A percentile compares a stretch with the other conserved stretches of the same genome.
These are phyloP conservation scores for Brettanomyces anomalus DNA, from an alignment of 805 yeast species.

Conservation along the genomic window DNA sequence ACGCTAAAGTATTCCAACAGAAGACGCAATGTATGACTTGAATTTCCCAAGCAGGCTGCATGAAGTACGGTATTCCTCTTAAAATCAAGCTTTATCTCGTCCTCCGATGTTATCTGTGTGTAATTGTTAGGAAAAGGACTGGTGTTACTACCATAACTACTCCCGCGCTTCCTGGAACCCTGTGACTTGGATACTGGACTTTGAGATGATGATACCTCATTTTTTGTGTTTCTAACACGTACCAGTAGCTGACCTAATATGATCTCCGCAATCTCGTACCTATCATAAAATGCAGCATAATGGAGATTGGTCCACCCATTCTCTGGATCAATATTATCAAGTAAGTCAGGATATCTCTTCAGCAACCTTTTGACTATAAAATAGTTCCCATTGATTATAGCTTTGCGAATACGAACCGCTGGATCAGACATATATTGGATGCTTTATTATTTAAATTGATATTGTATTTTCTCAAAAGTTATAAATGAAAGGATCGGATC, in stretches of 20 bases:
- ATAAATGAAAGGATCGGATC: no score
- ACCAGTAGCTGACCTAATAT: constrained; percentile 12
- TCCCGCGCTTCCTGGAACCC: neutral
- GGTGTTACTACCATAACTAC: constrained; percentile 7
- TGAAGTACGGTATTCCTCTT: constrained; percentile 61
- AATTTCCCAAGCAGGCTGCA: constrained; percentile 44
- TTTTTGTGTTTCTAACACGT: constrained; percentile 7
- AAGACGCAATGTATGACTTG: constrained; percentile 61
- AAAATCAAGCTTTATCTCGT: constrained; percentile 37
- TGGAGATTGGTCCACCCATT: constrained; percentile 83
- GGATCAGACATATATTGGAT: constrained; percentile 49
- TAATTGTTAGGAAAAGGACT: constrained; percentile 7
- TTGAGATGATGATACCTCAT: neutral
- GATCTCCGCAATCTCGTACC: constrained; percentile 42
- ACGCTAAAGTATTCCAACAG: constrained; percentile 53
- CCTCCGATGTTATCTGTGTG: constrained; percentile 24
- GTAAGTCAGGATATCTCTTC: constrained; percentile 57
- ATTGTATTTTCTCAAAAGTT: no score
- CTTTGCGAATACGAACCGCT: constrained; percentile 54
- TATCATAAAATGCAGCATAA: constrained; percentile 69
- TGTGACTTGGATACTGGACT: neutral
- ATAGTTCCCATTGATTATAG: constrained; percentile 53
- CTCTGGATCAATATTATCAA: constrained; percentile 57
- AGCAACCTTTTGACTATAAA: constrained; percentile 57
- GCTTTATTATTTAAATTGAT: neutral